Evolutionary conservation across 495 filamentous ascomycete species (phyloP).

Genomic region (Neurospora sp.): DNA sequence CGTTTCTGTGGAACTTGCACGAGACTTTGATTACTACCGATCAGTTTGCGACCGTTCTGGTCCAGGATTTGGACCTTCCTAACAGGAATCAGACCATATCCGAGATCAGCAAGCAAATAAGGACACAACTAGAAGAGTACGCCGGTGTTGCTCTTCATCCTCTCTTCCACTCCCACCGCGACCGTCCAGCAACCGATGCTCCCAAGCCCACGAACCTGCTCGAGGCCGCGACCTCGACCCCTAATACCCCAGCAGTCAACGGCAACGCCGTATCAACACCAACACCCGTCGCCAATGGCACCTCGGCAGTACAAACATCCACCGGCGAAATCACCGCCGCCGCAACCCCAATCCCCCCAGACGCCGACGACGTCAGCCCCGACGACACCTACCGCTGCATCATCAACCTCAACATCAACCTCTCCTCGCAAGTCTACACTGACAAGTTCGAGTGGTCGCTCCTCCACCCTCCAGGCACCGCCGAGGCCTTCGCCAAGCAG

Average conservation of each 20-base stretch:
- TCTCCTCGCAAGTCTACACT: constrained; percentile 84
- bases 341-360: constrained; percentile 15
- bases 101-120: constrained; percentile 86
- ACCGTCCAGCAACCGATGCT: constrained; percentile 30
- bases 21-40: constrained; percentile 91
- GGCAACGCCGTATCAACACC: constrained; percentile 20
- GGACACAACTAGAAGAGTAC: constrained; percentile 92
- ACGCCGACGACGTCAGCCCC: constrained; percentile 43
- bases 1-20: constrained; percentile 95
- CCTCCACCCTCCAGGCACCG: constrained; percentile 79
- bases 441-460: constrained; percentile 99
- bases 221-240: constrained; percentile 34
- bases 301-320: constrained; percentile 11
- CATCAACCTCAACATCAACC: constrained; percentile 82
- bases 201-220: constrained; percentile 21
- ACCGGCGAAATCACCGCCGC: constrained; percentile 19
- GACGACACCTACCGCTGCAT: constrained; percentile 91
- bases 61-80: constrained; percentile 90
- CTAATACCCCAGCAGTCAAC: constrained; percentile 23
- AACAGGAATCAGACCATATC: constrained; percentile 52
- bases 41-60: constrained; percentile 81
- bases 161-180: constrained; percentile 59
- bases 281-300: constrained; percentile 8
- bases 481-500: constrained; percentile 82
- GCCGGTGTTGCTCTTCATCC: constrained; percentile 90